Evolutionary conservation across 352 stramenopile genomes (phyloP), one percentile per base, ranked within the genome.

Genomic region (Salisapilia sapeloensis): DNA sequence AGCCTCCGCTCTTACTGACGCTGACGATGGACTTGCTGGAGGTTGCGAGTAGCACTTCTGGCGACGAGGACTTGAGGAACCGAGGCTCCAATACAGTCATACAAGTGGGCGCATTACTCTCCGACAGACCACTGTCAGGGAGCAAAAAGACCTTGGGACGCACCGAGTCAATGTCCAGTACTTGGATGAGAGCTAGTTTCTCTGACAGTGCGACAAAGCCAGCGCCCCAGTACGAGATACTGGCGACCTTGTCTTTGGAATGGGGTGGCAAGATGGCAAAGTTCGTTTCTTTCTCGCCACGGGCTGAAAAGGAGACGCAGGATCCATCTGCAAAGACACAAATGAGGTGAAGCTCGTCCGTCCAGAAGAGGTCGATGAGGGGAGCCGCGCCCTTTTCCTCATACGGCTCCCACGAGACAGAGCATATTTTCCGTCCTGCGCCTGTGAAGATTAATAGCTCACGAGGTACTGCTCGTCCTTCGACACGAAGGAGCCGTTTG

Each of bases 21-120:
- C 82, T 43, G 16, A 97, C 60, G 16, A 97, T 63, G 21, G 87
- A 96, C 34, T 75, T 69, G 41, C 93, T 74, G 12, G 71, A 85
- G 10, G 86, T 96, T 6, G 81, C 85, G 5, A 97, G 53, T n/a
- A 97, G 75, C 5, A 97, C 72, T 53, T 96, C 89, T 0, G 87
- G 84, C 40, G 91, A 82, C 31, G 80, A 70, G 13, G 65, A 91
- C 20, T 90, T 81, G 22, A 93, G 78, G 43, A 93, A 91, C 12
- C 80, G 80, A 12, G 86, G 70, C 35, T 93, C 64, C 0, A 97
- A 46, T n/a, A 97, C 81, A 0, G 84, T 87, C 72, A 97, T 90
- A 34, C 74, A 85, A 27, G 74, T 90, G 14, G 74, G 74, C 19
- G 67, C 64, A 39, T 85, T 89, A 11, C 40, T 24, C 23, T 81